Evolutionary conservation across 306 rosid species (phyloP), one percentile per base, ranked within the genome.

Genomic region (Rosa persica): DNA sequence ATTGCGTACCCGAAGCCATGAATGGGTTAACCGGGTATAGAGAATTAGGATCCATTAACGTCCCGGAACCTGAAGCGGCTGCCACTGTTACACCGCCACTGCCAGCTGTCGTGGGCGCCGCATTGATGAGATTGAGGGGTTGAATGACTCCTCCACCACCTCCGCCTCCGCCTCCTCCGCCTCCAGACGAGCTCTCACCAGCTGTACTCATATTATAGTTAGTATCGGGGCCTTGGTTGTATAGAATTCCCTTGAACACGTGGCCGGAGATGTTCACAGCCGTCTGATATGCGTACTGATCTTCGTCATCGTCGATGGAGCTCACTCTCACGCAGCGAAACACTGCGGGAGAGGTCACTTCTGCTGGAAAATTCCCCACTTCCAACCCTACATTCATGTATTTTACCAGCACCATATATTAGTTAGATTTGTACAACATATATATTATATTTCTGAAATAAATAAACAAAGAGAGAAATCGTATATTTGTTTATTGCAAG

Each of bases 231-330:
- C 99, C 99, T 13, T 87, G 89, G 76, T 96, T 93, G 76, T 86
- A 91, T 12, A 96, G 93, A 81, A 91, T 89, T 61, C 99, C 99
- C 79, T 84, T 89, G 84, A 96, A 96, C 34, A 91, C 71, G 73
- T 91, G 99, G 49, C 99, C 99, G 61, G 93, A 96, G n/a, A 96
- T 93, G 84, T 86, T 93, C 5, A 96, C 98, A 1, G 98, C 94
- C 16, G 99, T 93, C 82, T 92, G 94, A 60, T 96, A 96, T 2
- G 98, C 99, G 19, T 85, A 90, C 77, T 96, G 93, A 5, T 90
- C 99, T 0, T 96, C 98, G 1, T 84, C 25, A 1, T 91, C 93
- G 5, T 96, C 98, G 13, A 92, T 66, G 13, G 94, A 75, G 65
- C 92, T 90, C 60, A 96, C 96, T 6, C 91, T 87, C 1, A 96